Evolutionary conservation across 1,284 basidiomycete species (phyloP), one percentile per base, ranked within the genome.

Genomic region (Leccinum huronense): DNA sequence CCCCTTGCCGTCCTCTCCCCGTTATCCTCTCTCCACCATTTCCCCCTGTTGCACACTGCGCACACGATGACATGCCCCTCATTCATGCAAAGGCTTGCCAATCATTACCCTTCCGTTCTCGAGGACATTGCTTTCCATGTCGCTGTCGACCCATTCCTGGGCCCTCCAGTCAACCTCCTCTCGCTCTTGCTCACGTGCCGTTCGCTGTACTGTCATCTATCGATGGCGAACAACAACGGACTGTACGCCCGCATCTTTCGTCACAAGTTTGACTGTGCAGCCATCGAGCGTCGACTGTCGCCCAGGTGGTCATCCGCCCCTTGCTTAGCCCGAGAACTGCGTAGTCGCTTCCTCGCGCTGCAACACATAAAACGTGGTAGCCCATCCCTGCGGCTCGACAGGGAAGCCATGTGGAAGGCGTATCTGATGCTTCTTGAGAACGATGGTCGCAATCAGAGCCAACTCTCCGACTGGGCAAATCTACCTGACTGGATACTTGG

Each of bases 371-470:
- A 76, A 58, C 65, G 59, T 7, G 72, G 72, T 9, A 63, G 23
- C 23, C 67, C 62, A 2, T 66, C 66, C 58, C 34, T 61, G 30
- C 60, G 65, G n/a, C 68, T 73, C 19, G 65, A 74, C 48, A 55
- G 69, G 42, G 76, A 80, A 42, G 80, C 81, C 61, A 71, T 83
- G 16, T 91, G 89, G 87, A 83, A 80, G 16, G 80, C 84, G 0
- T 90, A 87, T 71, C 68, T 91, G 64, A 88, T 92, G 86, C 71
- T 89, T 65, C 75, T 84, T 9, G 90, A 92, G 77, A 87, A 87
- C 71, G 87, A 91, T 68, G 87, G 87, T 48, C 80, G 81, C 71
- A 93, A 92, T 71, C 74, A 82, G 51, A 71, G 70, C 2, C 89
- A 90, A 65, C 75, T 83, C n/a, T 58, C 75, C 23, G 65, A 71